Conservation (phyloP, 2,329 filamentous ascomycete genomes). For the Zymoseptoria crescenta region DNA sequence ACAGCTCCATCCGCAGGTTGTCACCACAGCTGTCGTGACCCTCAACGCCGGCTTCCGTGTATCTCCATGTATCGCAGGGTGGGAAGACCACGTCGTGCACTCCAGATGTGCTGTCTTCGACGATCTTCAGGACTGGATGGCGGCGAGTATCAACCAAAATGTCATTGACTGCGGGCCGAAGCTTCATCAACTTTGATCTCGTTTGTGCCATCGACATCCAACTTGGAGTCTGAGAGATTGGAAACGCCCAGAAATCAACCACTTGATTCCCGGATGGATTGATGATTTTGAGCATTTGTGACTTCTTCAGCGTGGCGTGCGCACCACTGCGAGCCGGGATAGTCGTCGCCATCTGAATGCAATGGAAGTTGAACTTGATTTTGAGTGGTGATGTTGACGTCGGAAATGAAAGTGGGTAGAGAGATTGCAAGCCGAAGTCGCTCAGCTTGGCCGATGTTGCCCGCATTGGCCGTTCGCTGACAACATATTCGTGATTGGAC, state of each 20-base stretch:
- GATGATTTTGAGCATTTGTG: background rate
- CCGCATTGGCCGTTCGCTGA: background rate
- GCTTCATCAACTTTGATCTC: background rate
- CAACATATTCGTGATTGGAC: constrained; percentile 2
- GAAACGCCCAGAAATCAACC: background rate
- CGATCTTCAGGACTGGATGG: background rate
- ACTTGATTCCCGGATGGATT: background rate
- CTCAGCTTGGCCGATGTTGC: background rate
- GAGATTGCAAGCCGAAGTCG: background rate
- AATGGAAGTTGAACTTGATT: background rate
- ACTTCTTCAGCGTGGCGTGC: background rate
- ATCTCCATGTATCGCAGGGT: background rate
- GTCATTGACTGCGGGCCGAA: background rate
- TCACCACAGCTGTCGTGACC: background rate
- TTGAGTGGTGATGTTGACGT: background rate
- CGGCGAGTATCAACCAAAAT: background rate
- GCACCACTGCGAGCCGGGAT: background rate
- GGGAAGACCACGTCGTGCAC: background rate
- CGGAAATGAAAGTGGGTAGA: background rate
- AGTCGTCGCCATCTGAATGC: background rate
- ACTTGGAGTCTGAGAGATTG: background rate
- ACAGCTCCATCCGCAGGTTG: background rate
- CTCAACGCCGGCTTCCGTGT: background rate
- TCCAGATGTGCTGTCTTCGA: background rate
- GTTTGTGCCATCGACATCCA: background rate